Evolutionary conservation across 2,329 filamentous ascomycete genomes (phyloP), one percentile per base, ranked within the genome.

Genomic region (Sporothrix dimorphospora): DNA sequence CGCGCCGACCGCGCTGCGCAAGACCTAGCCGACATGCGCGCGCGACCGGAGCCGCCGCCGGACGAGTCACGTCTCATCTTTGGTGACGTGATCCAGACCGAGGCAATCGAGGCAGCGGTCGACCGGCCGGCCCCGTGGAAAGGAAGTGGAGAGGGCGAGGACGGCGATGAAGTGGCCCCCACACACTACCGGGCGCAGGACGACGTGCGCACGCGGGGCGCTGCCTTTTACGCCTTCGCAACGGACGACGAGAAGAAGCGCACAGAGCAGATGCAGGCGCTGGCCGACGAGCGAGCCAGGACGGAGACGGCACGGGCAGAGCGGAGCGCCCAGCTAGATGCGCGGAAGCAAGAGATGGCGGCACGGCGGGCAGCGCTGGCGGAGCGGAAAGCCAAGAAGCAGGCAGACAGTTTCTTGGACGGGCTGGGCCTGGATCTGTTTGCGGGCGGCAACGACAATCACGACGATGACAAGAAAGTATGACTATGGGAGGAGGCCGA

Each of bases 171-270:
- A 3, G 68, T 12, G n/a, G 14, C n/a, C 7, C 19, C 45, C 19
- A 85, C 86, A 77, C 95, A 98, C 82, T 99, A 98, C 81, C 92
- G 98, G 80, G 93, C 93, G 1, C 88, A 88, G 73, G 87, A 87
- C 73, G 96, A 99, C 85, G 90, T 97, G 66, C 86, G 96, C 73
- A 93, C 89, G 59, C 95, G 96, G 77, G 96, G 96, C 4, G 93
- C 92, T 0, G 96, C 93, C 0, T 99, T 98, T 82, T 98, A 94
- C 83, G 90, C 92, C 72, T 98, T 99, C 79, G 93, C 91, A 72
- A 88, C 87, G 75, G 92, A 97, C 80, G 90, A 97, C 80, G 90
- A 91, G 78, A 89, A 87, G 75, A 84, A 85, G 75, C 85, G 90
- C 78, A 81, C 82, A 77, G 77, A 77, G 66, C 93, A 98, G 85